phyloP scores from a whole-genome alignment of 2,329 filamentous ascomycete genomes.

The Cercospora sesami region DNA sequence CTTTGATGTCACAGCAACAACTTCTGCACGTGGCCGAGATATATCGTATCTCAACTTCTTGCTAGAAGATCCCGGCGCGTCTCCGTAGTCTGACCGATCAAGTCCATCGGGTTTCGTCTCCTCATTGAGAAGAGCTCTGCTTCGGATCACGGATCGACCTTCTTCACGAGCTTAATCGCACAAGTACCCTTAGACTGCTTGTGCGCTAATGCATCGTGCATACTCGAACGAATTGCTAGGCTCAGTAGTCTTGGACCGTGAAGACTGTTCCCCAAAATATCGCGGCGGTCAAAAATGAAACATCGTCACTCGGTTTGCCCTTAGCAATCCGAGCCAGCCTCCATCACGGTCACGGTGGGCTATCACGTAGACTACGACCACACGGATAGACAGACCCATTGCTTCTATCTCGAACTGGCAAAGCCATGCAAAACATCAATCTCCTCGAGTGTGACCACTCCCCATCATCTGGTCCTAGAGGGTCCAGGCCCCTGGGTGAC shows the following conservation, averaged over 20 bases:
- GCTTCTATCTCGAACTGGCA: background rate
- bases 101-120: background rate
- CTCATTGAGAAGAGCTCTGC: background rate
- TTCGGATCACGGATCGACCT: background rate
- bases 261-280: background rate
- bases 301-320: background rate
- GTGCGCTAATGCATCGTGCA: background rate
- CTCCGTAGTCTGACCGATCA: background rate
- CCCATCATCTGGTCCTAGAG: background rate
- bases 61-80: background rate
- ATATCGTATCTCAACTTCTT: background rate
- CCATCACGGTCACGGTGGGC: background rate
- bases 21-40: background rate
- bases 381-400: background rate
- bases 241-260: background rate
- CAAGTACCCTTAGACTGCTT: background rate
- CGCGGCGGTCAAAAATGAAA: background rate
- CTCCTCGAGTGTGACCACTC: background rate
- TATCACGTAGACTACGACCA: background rate
- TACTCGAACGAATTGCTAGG: background rate
- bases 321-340: background rate
- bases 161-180: background rate
- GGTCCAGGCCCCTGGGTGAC: background rate
- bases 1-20: background rate
- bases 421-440: background rate